Conservation (phyloP, 2,329 filamentous ascomycete genomes). For the Trichoderma sp. region DNA sequence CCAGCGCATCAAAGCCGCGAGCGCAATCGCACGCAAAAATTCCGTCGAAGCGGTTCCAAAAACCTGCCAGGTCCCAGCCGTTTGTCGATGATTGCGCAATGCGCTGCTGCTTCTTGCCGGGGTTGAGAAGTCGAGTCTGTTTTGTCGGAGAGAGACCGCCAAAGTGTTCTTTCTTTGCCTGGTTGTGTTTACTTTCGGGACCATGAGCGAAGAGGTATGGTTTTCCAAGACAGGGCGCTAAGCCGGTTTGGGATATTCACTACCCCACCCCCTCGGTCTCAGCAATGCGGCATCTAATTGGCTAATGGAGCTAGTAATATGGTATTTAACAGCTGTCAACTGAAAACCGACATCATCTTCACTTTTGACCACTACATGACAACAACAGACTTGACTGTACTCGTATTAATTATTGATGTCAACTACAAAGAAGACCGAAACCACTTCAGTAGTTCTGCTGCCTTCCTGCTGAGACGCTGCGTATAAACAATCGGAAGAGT, state of each 20-base stretch:
- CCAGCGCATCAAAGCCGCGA: background rate
- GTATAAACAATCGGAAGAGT: too few species aligned
- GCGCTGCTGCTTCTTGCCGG: background rate
- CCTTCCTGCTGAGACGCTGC: too few species aligned
- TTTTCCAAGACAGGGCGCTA: slow-evolving; percentile 16
- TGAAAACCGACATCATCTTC: background rate
- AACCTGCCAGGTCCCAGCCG: background rate
- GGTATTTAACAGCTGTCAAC: background rate
- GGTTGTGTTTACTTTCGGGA: slow-evolving; percentile 19
- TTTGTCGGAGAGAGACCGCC: slow-evolving; percentile 10
- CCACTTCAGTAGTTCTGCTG: too few species aligned
- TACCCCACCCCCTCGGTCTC: slow-evolving; percentile 19
- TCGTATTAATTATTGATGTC: background rate
- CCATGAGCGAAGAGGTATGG: slow-evolving; percentile 11
- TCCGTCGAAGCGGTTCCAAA: background rate
- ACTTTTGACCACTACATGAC: background rate
- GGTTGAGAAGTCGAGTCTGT: background rate
- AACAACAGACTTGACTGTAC: background rate
- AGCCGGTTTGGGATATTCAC: background rate
- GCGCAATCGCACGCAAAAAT: slow-evolving; percentile 3
- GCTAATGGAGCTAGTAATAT: background rate
- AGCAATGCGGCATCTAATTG: slow-evolving; percentile 7
- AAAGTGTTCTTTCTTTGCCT: slow-evolving; percentile 4
- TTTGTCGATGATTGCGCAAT: slow-evolving; percentile 8
- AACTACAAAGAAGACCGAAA: background rate